Base-by-base conservation (phyloP, 306 rosid genomes). In the Cicer yamashitae region DNA sequence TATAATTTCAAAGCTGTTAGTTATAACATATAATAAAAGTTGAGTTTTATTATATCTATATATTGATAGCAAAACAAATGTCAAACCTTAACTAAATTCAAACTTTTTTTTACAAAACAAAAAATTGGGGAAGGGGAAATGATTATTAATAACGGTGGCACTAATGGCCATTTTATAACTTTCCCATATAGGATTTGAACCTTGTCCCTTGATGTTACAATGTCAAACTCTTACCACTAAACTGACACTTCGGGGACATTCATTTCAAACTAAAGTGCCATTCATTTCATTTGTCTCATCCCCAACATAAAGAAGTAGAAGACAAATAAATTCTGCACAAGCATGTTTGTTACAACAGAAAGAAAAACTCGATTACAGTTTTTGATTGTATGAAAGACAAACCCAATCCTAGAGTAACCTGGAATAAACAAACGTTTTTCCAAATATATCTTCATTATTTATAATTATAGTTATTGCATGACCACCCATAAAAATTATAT, bases 201-300 rank as follows among this genome's bases (percentile, higher is more conserved):
- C 37, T 0, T 30, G 37, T 30, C 37, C 37, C 37, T 30, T 30
- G 37, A 30, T 5, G 37, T 30, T 30, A 30, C 37, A 30, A 30
- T 30, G 37, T 30, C 37, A 30, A 30, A 30, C 37, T 30, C 37
- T 30, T 30, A 30, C 37, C 37, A 30, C 37, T 4, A 30, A 30
- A 30, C 37, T 30, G 37, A 30, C 37, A 30, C 37, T 4, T 30
- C 37, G 5, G 37, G 37, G 37, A 30, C 37, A 30, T 30, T 30
- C 37, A 22, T 22, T 22, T 22, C 30, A 22, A 70, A 61, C 50
- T 11, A 70, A 52, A 61, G 12, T 0, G 7, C 41, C 15, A 51
- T 37, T 64, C 69, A 17, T 22, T 81, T 41, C 79, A 63, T 17
- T 59, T 39, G 61, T 50, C 48, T 47, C 57, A 47, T 80, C 64